Evolutionary conservation across 2,329 filamentous ascomycete genomes (phyloP).

Genomic region (Lanzia echinophila): DNA sequence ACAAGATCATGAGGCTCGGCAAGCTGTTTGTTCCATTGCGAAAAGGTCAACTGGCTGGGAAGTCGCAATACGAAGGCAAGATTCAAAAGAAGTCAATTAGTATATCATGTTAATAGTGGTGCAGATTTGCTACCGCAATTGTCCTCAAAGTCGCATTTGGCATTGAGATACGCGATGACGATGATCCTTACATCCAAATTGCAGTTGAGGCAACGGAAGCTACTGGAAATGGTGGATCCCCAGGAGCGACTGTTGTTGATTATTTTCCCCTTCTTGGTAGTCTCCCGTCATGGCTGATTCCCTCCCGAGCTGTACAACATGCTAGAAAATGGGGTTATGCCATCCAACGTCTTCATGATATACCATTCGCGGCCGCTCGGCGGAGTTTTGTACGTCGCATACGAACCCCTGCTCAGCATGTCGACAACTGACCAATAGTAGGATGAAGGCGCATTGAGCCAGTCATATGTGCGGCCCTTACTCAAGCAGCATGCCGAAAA

Average conservation of each 20-base stretch:
- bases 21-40: neutral
- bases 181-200: constrained; percentile 37
- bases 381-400: neutral
- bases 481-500: neutral
- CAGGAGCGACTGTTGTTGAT: constrained; percentile 38
- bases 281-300: constrained; percentile 34
- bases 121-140: constrained; percentile 36
- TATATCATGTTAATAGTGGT: constrained; percentile 14
- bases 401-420: no score
- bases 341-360: constrained; percentile 38
- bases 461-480: constrained; percentile 8
- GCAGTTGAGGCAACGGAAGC: constrained; percentile 28
- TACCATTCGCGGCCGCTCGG: constrained; percentile 31
- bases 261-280: constrained; percentile 35
- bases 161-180: constrained; percentile 32
- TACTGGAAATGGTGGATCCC: constrained; percentile 25
- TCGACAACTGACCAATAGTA: constrained; percentile 7
- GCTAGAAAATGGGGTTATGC: constrained; percentile 26
- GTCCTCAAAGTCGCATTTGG: constrained; percentile 40
- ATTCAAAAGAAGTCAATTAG: neutral
- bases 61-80: constrained; percentile 1
- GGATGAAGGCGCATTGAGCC: neutral
- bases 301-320: constrained; percentile 23
- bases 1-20: constrained; percentile 31
- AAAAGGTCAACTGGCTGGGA: constrained; percentile 3